phyloP scores from a whole-genome alignment of 2,329 filamentous ascomycete genomes.

The Aspergillus felis region DNA sequence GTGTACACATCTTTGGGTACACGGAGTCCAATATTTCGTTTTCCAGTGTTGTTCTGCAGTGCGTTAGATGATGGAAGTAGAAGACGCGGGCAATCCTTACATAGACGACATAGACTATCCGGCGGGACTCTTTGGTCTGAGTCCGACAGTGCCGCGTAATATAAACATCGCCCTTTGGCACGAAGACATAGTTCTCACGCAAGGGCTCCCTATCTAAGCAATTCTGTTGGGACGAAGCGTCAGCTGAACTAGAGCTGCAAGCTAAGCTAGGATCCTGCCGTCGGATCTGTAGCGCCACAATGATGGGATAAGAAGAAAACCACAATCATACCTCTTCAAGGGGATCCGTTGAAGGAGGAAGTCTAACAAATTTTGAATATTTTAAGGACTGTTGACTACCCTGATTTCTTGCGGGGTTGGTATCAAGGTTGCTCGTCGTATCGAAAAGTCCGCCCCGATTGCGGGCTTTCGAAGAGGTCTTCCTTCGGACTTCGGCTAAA shows the following conservation, averaged over 20 bases:
- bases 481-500: constrained; percentile 11
- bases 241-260: constrained; percentile 6
- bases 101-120: constrained; percentile 35
- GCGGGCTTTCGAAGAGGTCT: constrained; percentile 5
- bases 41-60: constrained; percentile 26
- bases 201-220: constrained; percentile 25
- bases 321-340: constrained; percentile 23
- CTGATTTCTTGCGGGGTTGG: not conserved
- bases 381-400: constrained; percentile 5
- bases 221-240: constrained; percentile 22
- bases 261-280: not conserved
- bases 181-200: constrained; percentile 35
- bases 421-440: constrained; percentile 3
- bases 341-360: constrained; percentile 22
- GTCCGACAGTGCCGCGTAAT: constrained; percentile 41
- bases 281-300: not conserved
- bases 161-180: constrained; percentile 42
- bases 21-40: constrained; percentile 40
- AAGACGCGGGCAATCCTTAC: constrained; percentile 20
- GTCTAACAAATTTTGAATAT: constrained; percentile 10
- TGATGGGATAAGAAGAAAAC: not conserved
- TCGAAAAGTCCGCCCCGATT: not conserved
- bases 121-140: constrained; percentile 30
- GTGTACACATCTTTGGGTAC: constrained; percentile 38
- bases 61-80: constrained; percentile 4